phyloP scores from a whole-genome alignment of 2,329 filamentous ascomycete genomes.

The Cladobotryum protrusum region DNA sequence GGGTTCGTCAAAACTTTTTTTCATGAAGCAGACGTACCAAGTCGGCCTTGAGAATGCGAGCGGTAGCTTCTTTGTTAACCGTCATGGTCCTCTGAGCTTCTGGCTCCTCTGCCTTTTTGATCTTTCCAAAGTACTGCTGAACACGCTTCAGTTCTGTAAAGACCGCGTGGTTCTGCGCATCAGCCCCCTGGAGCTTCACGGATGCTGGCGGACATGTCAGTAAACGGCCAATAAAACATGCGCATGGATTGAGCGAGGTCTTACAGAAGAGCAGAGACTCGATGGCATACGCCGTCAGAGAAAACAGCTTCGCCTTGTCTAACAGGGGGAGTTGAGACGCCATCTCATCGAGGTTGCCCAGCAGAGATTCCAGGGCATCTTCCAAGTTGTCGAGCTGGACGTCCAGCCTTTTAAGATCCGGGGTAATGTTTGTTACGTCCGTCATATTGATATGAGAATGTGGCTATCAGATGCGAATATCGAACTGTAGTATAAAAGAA shows the following conservation, averaged over 20 bases:
- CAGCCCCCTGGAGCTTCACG: constrained; percentile 68
- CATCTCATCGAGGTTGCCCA: constrained; percentile 59
- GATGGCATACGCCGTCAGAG: constrained; percentile 81
- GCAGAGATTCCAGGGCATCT: constrained; percentile 65
- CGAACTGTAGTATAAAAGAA: not conserved
- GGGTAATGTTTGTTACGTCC: constrained; percentile 50
- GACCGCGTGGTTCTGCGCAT: constrained; percentile 79
- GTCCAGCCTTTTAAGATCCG: constrained; percentile 68
- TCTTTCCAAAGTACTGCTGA: constrained; percentile 88
- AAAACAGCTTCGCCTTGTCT: constrained; percentile 89
- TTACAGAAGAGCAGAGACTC: constrained; percentile 84
- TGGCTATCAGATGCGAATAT: not conserved
- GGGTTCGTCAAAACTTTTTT: constrained; percentile 1
- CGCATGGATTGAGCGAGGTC: constrained; percentile 20
- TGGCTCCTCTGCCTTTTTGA: constrained; percentile 66
- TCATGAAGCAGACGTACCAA: constrained; percentile 46
- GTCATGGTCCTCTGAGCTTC: constrained; percentile 46
- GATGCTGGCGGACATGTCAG: constrained; percentile 43
- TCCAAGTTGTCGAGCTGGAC: constrained; percentile 75
- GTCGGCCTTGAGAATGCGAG: constrained; percentile 75
- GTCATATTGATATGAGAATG: constrained; percentile 24
- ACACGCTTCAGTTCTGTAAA: constrained; percentile 81
- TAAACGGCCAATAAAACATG: not conserved
- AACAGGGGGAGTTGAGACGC: constrained; percentile 80
- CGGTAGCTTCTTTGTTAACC: constrained; percentile 70